Evolutionary conservation across 257 asterid genomes (phyloP).

Genomic region (Penstemon newberryi): DNA sequence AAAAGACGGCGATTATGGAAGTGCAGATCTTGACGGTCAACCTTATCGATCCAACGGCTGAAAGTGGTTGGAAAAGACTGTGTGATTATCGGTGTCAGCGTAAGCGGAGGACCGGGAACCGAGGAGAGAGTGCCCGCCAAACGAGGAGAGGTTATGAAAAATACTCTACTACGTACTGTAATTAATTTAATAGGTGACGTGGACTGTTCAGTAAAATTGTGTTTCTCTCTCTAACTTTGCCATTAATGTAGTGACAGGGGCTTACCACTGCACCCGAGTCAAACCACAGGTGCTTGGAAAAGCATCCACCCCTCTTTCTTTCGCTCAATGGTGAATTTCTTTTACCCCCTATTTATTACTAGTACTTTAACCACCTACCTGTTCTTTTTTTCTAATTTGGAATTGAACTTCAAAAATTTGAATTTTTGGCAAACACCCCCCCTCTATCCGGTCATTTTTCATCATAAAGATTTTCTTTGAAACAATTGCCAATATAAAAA

Average conservation of each 20-base stretch:
- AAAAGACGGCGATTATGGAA: conserved; percentile 42
- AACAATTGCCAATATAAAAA: too few species aligned
- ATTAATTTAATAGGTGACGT: conserved; percentile 13
- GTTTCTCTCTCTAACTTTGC: not conserved
- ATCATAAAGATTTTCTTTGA: too few species aligned
- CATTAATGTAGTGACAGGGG: conserved; percentile 26
- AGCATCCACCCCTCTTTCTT: not conserved
- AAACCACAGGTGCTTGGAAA: conserved; percentile 27
- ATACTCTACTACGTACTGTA: not conserved
- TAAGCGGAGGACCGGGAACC: conserved; percentile 39
- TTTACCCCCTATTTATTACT: not conserved
- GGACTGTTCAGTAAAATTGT: conserved; percentile 18
- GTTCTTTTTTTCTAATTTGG: not conserved
- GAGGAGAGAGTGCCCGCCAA: conserved; percentile 33
- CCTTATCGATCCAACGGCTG: conserved; percentile 25
- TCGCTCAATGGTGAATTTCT: not conserved
- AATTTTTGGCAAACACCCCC: not conserved
- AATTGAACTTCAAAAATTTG: not conserved
- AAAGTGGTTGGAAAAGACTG: conserved; percentile 6
- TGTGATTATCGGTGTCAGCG: conserved; percentile 36
- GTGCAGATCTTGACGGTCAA: conserved; percentile 19
- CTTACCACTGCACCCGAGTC: conserved; percentile 31
- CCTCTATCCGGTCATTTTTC: not conserved
- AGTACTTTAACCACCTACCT: not conserved
- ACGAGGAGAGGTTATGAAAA: conserved; percentile 30